Evolutionary conservation across 2,329 filamentous ascomycete species (phyloP).

Genomic region (Penicillium vulpinum): DNA sequence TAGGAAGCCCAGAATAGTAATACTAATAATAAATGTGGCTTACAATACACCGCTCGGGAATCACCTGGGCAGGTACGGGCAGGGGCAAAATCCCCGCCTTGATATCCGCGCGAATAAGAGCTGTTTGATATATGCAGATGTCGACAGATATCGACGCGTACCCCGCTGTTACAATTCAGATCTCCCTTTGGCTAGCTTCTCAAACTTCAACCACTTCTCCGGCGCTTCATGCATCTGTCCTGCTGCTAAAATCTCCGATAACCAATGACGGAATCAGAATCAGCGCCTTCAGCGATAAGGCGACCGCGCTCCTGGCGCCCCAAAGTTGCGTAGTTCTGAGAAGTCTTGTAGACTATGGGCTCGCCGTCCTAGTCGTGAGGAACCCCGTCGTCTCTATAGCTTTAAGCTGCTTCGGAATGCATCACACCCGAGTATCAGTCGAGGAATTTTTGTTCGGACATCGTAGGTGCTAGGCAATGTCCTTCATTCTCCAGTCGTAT

Average conservation of each 20-base stretch:
- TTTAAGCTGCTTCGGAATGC: background rate
- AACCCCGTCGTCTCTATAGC: background rate
- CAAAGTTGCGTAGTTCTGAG: background rate
- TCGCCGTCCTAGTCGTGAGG: background rate
- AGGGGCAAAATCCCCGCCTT: no score
- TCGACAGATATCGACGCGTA: no score
- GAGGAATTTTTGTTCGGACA: background rate
- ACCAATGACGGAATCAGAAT: background rate
- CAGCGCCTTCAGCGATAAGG: background rate
- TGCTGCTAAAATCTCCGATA: background rate
- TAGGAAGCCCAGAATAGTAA: no score
- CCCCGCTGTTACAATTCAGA: no score
- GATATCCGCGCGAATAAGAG: no score
- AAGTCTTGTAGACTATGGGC: background rate
- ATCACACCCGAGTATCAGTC: background rate
- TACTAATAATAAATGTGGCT: no score
- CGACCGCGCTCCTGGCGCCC: background rate
- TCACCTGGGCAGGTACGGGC: no score
- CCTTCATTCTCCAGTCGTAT: no score
- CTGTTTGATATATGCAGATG: no score
- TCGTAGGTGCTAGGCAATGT: no score
- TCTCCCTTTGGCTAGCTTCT: no score
- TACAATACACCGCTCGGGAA: no score
- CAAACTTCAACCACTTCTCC: background rate
- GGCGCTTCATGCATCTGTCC: background rate